A percentile compares a stretch with the other conserved stretches of the same genome.
Conservation (phyloP, 1,284 basidiomycete species). For the Malassezia sp. region DNA sequence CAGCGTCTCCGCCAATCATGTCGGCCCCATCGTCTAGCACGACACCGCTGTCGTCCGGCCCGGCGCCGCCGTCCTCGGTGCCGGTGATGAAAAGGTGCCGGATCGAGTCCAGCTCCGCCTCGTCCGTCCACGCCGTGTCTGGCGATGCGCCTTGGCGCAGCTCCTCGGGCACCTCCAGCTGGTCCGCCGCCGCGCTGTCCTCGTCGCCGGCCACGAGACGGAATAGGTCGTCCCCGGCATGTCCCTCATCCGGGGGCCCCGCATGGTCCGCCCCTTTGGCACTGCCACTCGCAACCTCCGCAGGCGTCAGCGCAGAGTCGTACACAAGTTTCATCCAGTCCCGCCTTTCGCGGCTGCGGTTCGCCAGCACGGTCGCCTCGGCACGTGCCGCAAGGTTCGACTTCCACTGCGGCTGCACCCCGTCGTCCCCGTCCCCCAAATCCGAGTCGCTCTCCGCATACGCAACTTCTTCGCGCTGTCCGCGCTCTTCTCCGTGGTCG, state of each 20-base stretch:
- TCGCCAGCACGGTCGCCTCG: constrained; percentile 49
- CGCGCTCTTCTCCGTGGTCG: constrained; percentile 14
- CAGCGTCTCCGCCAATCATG: constrained; percentile 36
- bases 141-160: constrained; percentile 55
- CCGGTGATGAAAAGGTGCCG: constrained; percentile 85
- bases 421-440: constrained; percentile 24
- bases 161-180: constrained; percentile 62
- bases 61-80: constrained; percentile 23
- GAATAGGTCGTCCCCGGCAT: constrained; percentile 62
- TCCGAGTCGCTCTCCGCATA: constrained; percentile 46
- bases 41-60: constrained; percentile 37
- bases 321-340: constrained; percentile 85
- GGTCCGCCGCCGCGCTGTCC: constrained; percentile 15
- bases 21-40: constrained; percentile 47
- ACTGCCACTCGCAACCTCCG: constrained; percentile 54
- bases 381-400: constrained; percentile 59
- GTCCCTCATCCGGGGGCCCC: constrained; percentile 23
- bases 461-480: constrained; percentile 36
- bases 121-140: constrained; percentile 66
- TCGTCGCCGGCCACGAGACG: constrained; percentile 32
- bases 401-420: constrained; percentile 64
- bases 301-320: constrained; percentile 58
- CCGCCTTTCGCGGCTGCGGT: constrained; percentile 44
- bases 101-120: constrained; percentile 72
- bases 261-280: constrained; percentile 18